A percentile compares a stretch with the other conserved stretches of the same genome.
Conservation (phyloP, 78 protist species). For the Guillardia theta region DNA sequence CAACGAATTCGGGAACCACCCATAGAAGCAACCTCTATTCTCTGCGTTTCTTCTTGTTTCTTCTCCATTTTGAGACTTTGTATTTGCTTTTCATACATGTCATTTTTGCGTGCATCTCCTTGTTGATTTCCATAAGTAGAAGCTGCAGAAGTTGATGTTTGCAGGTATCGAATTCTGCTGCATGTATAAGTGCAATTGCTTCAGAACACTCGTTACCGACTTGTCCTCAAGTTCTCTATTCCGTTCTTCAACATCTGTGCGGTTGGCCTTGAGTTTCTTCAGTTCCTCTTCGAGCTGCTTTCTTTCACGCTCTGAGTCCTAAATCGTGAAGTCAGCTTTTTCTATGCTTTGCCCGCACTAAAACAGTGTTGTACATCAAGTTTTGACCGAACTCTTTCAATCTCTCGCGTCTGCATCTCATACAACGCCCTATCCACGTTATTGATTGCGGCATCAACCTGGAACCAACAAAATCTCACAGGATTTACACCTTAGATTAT, state of each 20-base stretch:
- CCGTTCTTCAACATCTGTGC: not conserved
- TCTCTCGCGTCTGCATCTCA: not conserved
- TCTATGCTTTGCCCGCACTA: not conserved
- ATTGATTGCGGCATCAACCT: not conserved
- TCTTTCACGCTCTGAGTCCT: not conserved
- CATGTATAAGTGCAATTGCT: not conserved
- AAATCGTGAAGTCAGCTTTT: not conserved
- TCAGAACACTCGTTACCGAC: not conserved
- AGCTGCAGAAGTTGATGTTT: not conserved
- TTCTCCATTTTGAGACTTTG: not conserved
- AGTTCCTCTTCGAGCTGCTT: not conserved
- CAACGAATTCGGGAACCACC: not conserved
- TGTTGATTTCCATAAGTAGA: not conserved
- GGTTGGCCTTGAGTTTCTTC: not conserved
- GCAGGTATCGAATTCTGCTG: not conserved
- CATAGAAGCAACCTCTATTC: not conserved
- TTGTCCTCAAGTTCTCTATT: not conserved
- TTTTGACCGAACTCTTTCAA: not conserved
- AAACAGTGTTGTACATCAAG: not conserved
- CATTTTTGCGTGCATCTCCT: not conserved
- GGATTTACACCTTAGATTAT: too few relatives aligned
- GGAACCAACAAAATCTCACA: too few relatives aligned
- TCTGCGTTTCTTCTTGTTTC: not conserved
- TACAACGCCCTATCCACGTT: not conserved
- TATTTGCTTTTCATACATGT: not conserved